These are phyloP conservation scores for Aspergillus haitiensis DNA, from an alignment of 495 filamentous ascomycete species.

Conservation along the genomic window DNA sequence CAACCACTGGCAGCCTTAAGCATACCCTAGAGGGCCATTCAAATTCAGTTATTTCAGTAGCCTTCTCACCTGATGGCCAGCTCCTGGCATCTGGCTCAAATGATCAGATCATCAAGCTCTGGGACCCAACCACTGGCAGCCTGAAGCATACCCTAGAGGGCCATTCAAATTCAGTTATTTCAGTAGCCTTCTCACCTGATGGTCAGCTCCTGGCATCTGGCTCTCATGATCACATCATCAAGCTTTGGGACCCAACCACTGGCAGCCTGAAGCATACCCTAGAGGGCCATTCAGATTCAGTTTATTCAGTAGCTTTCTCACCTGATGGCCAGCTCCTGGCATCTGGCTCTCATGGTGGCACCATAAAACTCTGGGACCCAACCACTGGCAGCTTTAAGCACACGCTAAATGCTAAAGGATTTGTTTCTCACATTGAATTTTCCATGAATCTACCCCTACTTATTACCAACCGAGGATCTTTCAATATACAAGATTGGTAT, in stretches of 20 bases:
- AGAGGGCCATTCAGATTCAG: not conserved
- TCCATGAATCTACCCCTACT: too few species aligned
- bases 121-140: constrained; percentile 1
- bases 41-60: not conserved
- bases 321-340: constrained; percentile 17
- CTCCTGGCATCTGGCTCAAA: not conserved
- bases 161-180: constrained; percentile 3
- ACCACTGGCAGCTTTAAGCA: too few species aligned
- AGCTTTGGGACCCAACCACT: constrained; percentile 28
- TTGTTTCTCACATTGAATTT: too few species aligned
- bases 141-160: constrained; percentile 16
- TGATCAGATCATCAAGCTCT: constrained; percentile 10
- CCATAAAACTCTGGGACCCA: constrained; percentile 7
- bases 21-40: constrained; percentile 14
- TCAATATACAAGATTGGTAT: too few species aligned
- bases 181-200: constrained; percentile 6
- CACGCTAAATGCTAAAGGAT: too few species aligned
- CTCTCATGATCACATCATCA: constrained; percentile 23
- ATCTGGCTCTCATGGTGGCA: constrained; percentile 22
- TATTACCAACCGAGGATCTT: too few species aligned
- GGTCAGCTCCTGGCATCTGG: constrained; percentile 21
- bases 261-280: not conserved
- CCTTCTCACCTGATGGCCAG: constrained; percentile 14
- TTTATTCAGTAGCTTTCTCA: constrained; percentile 1
- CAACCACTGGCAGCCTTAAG: not conserved